Evolutionary conservation across 129 eudicot species (phyloP), one percentile per base, ranked within the genome.

Genomic region (Tanacetum coccineum): DNA sequence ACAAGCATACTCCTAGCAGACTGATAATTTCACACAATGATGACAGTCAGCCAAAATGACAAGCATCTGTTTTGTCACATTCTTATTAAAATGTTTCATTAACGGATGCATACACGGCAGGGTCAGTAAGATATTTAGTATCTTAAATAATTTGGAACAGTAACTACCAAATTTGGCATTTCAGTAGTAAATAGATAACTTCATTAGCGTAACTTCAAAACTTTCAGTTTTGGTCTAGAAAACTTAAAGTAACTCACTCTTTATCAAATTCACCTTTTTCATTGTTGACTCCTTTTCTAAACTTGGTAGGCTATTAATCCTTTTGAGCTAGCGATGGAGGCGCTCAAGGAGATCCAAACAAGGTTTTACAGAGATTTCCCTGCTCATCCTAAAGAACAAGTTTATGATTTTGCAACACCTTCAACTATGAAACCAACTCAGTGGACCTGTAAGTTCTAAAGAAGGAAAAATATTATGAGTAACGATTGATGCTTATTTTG

Each of bases 381-480:
- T 61, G 88, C 97, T 22, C 96, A 91, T 82, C 67, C 87, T 59
- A 79, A 85, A 68, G 97, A 91, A 81, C 42, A 83, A 80, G 79
- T 79, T 52, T 91, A 91, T 68, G 94, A 83, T 50, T 91, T 83
- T 75, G 97, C 90, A 49, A 85, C 97, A 36, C 97, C 97, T 59
- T 91, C 97, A 52, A 91, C 97, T 51, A 85, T 91, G 95, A 91
- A 91, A 77, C 97, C 97, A 58, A 91, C 96, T 70, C 97, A 87
- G 59, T 91, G 96, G 94, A 69, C 18, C 62, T 91, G 97, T 91
- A 82, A 83, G 97, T 91, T 30, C 32, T 76, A 9, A 51, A 39
- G 6, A 60, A 22, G 15, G 13, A 45, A 70, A 70, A 47, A 36
- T 36, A 36, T 0, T 5, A 5, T 36, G 4, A 46, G n/a, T 56